Conservation (phyloP, 768 basidiomycete species). For the Hygrocybe coccinea region DNA sequence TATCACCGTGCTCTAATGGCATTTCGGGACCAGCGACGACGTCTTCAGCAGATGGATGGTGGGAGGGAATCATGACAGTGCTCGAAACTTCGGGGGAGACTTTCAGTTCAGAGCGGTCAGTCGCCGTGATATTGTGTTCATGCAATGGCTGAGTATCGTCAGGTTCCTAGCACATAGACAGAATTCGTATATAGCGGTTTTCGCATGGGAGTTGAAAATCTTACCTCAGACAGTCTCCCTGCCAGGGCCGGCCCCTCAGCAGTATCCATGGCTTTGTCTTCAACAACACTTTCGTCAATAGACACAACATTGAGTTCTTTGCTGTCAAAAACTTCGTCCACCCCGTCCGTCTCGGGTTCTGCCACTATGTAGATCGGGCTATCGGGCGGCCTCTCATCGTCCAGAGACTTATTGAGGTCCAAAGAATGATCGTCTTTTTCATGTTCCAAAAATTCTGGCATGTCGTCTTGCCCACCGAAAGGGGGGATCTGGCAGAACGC, state of each 20-base stretch:
- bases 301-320: not conserved
- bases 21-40: too few relatives aligned
- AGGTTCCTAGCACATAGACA: not conserved
- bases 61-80: too few relatives aligned
- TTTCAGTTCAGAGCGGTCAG: too few relatives aligned
- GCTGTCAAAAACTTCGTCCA: not conserved
- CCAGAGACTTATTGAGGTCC: not conserved
- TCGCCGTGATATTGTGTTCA: too few relatives aligned
- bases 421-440: not conserved
- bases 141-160: too few relatives aligned
- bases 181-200: not conserved
- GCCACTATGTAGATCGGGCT: not conserved
- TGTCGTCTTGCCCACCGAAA: not conserved
- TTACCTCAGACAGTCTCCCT: conserved; percentile 29
- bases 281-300: not conserved
- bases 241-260: conserved; percentile 32
- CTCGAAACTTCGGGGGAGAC: too few relatives aligned
- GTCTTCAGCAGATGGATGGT: too few relatives aligned
- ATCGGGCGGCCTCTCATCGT: not conserved
- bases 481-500: conserved; percentile 3
- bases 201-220: conserved; percentile 8
- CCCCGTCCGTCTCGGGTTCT: not conserved
- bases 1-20: too few relatives aligned
- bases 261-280: conserved; percentile 11
- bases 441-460: not conserved